These are phyloP conservation scores for Oidiodendron maius DNA, from an alignment of 495 filamentous ascomycete species.

Conservation along the genomic window DNA sequence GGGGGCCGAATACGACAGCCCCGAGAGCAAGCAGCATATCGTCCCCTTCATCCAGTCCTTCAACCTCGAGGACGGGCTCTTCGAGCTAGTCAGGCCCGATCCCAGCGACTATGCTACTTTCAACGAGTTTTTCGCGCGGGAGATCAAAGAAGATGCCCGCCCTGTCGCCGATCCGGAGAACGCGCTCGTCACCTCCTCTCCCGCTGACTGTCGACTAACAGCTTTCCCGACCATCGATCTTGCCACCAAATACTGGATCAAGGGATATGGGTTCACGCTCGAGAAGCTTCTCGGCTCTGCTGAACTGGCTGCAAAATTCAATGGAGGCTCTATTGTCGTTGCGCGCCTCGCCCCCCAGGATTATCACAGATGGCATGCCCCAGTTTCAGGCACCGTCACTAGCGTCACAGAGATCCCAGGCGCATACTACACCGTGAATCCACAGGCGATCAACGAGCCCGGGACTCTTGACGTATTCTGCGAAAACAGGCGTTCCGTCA, in stretches of 20 bases:
- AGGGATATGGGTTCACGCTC: constrained; percentile 35
- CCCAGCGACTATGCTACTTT: constrained; percentile 29
- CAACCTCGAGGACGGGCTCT: constrained; percentile 22
- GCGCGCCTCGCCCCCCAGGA: constrained; percentile 37
- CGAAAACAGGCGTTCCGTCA: constrained; percentile 35
- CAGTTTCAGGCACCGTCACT: constrained; percentile 31
- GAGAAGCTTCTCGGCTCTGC: constrained; percentile 30
- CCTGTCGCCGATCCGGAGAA: constrained; percentile 31
- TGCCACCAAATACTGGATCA: constrained; percentile 40
- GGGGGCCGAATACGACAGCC: constrained; percentile 34
- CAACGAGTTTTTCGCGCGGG: constrained; percentile 42
- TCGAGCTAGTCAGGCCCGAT: constrained; percentile 31
- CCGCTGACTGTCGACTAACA: constrained; percentile 36
- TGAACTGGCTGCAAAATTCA: constrained; percentile 27
- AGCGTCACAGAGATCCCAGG: constrained; percentile 28
- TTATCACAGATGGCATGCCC: constrained; percentile 45
- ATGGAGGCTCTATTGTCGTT: constrained; percentile 34
- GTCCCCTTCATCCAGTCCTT: constrained; percentile 35
- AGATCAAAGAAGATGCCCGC: constrained; percentile 28
- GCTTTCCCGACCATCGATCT: constrained; percentile 30
- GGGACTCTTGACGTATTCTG: constrained; percentile 38
- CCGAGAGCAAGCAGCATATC: constrained; percentile 31
- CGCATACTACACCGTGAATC: constrained; percentile 28
- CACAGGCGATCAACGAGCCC: constrained; percentile 38
- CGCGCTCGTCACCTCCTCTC: constrained; percentile 25